These are phyloP conservation scores for Raddia guianensis DNA, from an alignment of 176 grass and related monocot genomes.

Conservation along the genomic window DNA sequence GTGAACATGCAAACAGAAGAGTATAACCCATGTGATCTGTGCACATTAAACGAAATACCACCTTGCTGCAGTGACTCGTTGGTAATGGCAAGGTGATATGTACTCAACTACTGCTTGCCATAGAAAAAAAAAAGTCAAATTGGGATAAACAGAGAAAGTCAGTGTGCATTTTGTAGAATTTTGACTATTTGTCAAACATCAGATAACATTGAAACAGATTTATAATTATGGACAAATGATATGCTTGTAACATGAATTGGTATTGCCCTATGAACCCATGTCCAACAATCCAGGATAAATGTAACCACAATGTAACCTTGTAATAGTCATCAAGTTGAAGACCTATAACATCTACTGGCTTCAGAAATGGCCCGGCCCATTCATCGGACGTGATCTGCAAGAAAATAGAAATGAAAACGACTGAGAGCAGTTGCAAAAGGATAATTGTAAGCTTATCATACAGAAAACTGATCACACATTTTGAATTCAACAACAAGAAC, in stretches of 20 bases:
- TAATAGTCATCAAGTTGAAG: constrained; percentile 82
- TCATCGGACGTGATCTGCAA: constrained; percentile 71
- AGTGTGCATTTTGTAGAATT: background rate
- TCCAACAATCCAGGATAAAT: constrained; percentile 9
- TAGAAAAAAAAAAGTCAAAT: background rate
- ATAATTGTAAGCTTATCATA: constrained; percentile 21
- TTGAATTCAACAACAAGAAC: background rate
- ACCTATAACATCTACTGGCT: constrained; percentile 76
- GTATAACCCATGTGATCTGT: background rate
- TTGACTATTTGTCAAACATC: background rate
- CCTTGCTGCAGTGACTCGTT: background rate
- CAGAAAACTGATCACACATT: background rate
- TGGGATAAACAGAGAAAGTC: background rate
- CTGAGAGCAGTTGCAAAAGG: constrained; percentile 20
- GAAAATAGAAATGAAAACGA: constrained; percentile 36
- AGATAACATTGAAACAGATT: constrained; percentile 8
- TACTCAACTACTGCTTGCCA: background rate
- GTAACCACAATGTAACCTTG: constrained; percentile 50
- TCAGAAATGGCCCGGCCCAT: constrained; percentile 70
- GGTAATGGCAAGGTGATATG: background rate
- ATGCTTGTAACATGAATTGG: constrained; percentile 3
- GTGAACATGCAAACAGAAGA: background rate
- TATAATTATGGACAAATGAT: constrained; percentile 21
- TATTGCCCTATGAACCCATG: background rate
- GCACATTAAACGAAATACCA: background rate